Conservation (phyloP, 192 early-diverging fungal species). For the Lobosporangium transversale region DNA sequence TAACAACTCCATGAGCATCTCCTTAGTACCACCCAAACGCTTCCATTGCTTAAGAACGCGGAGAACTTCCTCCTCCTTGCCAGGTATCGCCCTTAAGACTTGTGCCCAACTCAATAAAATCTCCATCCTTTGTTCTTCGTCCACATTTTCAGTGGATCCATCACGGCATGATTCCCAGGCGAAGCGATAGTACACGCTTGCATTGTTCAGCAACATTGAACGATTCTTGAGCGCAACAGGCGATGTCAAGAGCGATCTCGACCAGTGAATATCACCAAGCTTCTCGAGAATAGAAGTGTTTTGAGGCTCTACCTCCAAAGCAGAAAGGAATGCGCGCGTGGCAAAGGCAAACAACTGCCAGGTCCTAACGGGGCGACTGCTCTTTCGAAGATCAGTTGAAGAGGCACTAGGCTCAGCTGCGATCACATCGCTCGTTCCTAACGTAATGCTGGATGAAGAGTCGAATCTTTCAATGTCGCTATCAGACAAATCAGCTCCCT, state of each 20-base stretch:
- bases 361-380: conserved; percentile 27
- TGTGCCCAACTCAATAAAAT: conserved; percentile 49
- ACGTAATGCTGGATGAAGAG: conserved; percentile 22
- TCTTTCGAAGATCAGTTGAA: conserved; percentile 11
- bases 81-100: conserved; percentile 36
- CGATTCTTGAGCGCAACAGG: conserved; percentile 55
- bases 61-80: conserved; percentile 45
- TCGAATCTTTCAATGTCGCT: conserved; percentile 32
- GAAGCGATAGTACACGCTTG: conserved; percentile 61
- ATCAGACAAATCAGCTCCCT: conserved; percentile 13
- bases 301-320: conserved; percentile 57
- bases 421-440: conserved; percentile 31
- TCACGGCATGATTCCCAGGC: conserved; percentile 58
- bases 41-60: conserved; percentile 51
- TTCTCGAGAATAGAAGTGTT: conserved; percentile 64
- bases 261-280: conserved; percentile 59
- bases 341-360: conserved; percentile 59
- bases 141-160: conserved; percentile 52
- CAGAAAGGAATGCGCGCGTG: conserved; percentile 55
- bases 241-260: conserved; percentile 51
- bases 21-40: conserved; percentile 37
- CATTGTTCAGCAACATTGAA: conserved; percentile 59
- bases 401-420: conserved; percentile 22
- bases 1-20: conserved; percentile 32
- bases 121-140: conserved; percentile 54